Base-by-base conservation (phyloP, 1,284 basidiomycete genomes). In the Coniferiporia sulphurascens region DNA sequence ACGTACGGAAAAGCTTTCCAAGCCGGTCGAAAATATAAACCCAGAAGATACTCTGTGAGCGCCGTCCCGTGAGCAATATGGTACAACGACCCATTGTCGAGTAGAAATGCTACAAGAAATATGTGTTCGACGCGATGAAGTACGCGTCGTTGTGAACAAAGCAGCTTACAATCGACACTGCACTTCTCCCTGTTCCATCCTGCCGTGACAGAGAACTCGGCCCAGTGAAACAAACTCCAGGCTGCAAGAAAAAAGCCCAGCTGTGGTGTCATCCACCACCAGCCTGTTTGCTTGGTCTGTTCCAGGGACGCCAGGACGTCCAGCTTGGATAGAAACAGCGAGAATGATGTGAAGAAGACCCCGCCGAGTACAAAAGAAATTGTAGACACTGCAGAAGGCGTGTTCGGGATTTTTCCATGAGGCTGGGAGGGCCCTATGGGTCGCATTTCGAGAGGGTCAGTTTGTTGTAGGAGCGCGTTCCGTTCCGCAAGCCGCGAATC, bases 161-260 rank as follows among this genome's bases (percentile, higher is more conserved):
- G 13, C 2, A 32, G 78, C 92, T 78, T 71, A 97, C 95, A 96
- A 70, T 97, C 93, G 3, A 96, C 85, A 62, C 86, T 93, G 67
- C 95, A 90, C 71, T 95, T 96, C 56, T 91, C 88, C 44, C 89
- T 76, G 72, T 99, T 99, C 90, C 93, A 99, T 17, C 91, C 91
- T 0, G 95, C 95, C 3, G 97, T 98, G 6, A 96, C 93, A 55
- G 88, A 88, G 70, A 96, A 99, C 72, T 99, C 97, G 43, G 84
- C 85, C 83, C 95, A 89, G 69, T 99, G 97, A 70, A 99, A 99
- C 38, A 79, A 74, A 1, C 89, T 80, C 89, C 91, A 93, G 1
- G 87, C 79, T 27, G 87, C 84, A 44, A 90, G 64, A 71, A 94
- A 98, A 71, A 92, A 85, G 0, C 89, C 91, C 1, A 96, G 77